Evolutionary conservation across 352 stramenopile species (phyloP), one percentile per base, ranked within the genome.

Genomic region (Phytophthora pinifolia): DNA sequence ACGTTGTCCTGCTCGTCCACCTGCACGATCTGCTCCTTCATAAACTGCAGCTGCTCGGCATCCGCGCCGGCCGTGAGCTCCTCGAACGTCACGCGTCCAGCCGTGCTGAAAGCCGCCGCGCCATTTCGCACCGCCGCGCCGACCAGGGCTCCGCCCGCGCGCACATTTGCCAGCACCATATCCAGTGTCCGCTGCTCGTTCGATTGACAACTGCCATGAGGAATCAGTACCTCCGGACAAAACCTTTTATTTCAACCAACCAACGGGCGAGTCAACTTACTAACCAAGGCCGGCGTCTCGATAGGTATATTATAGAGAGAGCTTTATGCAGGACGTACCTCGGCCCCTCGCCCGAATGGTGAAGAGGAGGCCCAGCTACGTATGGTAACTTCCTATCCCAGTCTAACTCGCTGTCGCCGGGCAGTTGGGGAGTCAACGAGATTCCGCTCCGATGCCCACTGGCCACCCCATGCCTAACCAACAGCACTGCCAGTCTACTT

Each of bases 1-100:
- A 93, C 78, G 14, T 75, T 61, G 67, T 97, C 89, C 33, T 75
- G 50, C 46, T 89, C 74, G 57, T 97, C 82, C 30, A 97, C 89
- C 42, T 96, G 71, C 63, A 97, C 93, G 59, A 92, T 76, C 66
- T 84, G 78, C 65, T 97, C 89, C 62, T 96, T 81, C 89, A 97
- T 96, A 54, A 96, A 87, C 70, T 86, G 47, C 51, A 94, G 66
- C 68, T 97, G 89, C 46, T 87, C 77, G 7, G 60, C 52, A 52
- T 97, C 88, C 10, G 83, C 80, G 18, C 65, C 70, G 4, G 76
- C 77, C 30, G 79, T 86, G 41, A 93, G 62, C 38, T 83, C 66
- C 33, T 90, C 83, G 35, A 89, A 91, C 1, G 57, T 67, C 29
- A 69, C 54, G 15, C 75, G 79, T 8, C 39, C 62, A 10, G 36